Base-by-base conservation (phyloP, 2,329 filamentous ascomycete genomes). In the Ampelomyces quisqualis region DNA sequence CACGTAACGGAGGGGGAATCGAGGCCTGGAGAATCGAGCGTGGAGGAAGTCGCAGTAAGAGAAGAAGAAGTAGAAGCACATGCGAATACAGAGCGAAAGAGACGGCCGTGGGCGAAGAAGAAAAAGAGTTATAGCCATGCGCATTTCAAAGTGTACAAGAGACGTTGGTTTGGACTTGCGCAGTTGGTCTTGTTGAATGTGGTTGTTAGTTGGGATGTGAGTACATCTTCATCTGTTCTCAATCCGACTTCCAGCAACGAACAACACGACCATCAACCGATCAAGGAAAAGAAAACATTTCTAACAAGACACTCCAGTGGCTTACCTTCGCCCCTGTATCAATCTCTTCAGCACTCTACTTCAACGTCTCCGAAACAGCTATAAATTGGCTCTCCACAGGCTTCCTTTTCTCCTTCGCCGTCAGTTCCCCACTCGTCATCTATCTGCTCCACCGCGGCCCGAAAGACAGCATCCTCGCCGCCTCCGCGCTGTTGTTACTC, bases 371-470 rank as follows among this genome's bases (percentile, higher is more conserved):
- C 22, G 83, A 90, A 60, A 83, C 80, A 11, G 79, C 80, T 21
- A 85, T 97, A 70, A 97, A 97, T 70, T 97, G 93, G 93, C 77
- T 95, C 49, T 90, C 85, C 60, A 97, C 86, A 0, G 84, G 78
- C 26, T 95, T 94, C 64, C 76, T 95, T 34, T 91, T 97, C 64
- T 76, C 90, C 36, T 97, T 95, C 61, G 81, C 86, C 30, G 75
- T 79, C 53, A 75, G 84, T 28, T 82, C 82, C 32, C 91, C 93
- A 39, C 76, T 62, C 49, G 75, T 74, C 6, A 85, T 97, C 60
- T 86, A 82, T 67, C 81, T 84, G 18, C 77, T 97, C 21, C 88
- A 95, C 68, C 80, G 77, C 37, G 89, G 90, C 0, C 88, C 90
- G 2, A 90, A 86, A 67, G 75, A 77, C 21, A 84, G 89, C 38